These are phyloP conservation scores for Begonia fuchsioides DNA, from an alignment of 306 rosid genomes.

Conservation along the genomic window DNA sequence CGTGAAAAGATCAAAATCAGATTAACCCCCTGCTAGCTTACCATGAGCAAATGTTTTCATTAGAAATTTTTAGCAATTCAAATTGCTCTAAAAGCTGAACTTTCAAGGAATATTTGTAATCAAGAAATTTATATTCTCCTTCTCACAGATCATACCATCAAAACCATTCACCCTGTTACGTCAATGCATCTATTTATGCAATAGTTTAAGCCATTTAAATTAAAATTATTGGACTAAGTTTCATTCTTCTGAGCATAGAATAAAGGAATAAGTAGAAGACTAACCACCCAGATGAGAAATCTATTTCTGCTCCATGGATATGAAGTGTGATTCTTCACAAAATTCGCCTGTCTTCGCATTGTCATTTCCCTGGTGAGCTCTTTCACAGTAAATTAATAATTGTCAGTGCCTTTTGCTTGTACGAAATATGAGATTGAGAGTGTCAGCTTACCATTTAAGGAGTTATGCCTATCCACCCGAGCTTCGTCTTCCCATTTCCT, in stretches of 20 bases:
- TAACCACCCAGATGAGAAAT: conserved; percentile 67
- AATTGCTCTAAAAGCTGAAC: too few species aligned
- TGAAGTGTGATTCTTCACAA: conserved; percentile 60
- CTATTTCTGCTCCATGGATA: conserved; percentile 40
- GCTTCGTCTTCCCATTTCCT: conserved; percentile 93
- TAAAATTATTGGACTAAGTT: too few species aligned
- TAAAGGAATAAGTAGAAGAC: conserved; percentile 1
- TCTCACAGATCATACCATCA: too few species aligned
- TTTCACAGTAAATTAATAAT: conserved; percentile 14
- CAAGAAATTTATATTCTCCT: too few species aligned
- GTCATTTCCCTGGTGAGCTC: conserved; percentile 60
- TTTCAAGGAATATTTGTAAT: too few species aligned
- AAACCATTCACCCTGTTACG: too few species aligned
- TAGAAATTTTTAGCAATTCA: too few species aligned
- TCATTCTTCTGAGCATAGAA: neutral
- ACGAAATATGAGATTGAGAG: neutral
- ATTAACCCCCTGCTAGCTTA: too few species aligned
- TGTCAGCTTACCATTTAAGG: conserved; percentile 38
- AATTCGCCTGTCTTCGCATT: conserved; percentile 73
- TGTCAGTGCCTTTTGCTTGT: neutral
- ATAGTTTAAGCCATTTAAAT: too few species aligned
- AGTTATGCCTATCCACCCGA: conserved; percentile 51
- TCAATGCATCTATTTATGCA: too few species aligned
- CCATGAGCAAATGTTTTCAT: too few species aligned
- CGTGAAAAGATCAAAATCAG: too few species aligned